A percentile compares a stretch with the other conserved stretches of the same genome.
phyloP scores from a whole-genome alignment of 805 yeast genomes.

The Candida vartiovaarae region DNA sequence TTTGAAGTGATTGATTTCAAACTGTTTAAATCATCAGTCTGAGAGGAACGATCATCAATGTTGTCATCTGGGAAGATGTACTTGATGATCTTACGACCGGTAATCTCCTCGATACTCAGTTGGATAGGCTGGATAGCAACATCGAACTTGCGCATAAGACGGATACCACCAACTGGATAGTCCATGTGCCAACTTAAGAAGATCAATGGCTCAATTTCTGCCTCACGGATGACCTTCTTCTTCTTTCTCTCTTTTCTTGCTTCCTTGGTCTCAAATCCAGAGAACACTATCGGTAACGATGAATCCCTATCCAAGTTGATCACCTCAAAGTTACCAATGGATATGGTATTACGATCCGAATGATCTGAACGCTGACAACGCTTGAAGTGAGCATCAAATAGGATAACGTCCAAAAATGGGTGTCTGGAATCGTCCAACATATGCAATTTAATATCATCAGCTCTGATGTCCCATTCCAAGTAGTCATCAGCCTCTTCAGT shows the following conservation, averaged over 20 bases:
- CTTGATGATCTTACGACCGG: constrained; percentile 53
- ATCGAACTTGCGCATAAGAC: constrained; percentile 62
- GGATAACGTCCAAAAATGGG: constrained; percentile 65
- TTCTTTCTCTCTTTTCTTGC: constrained; percentile 8
- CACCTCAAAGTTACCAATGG: constrained; percentile 58
- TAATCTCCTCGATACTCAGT: constrained; percentile 63
- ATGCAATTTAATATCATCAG: constrained; percentile 68
- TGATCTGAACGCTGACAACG: constrained; percentile 61
- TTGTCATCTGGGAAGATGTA: constrained; percentile 61
- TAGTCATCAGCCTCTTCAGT: constrained; percentile 27
- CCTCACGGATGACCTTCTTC: constrained; percentile 14
- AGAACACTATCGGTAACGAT: constrained; percentile 62
- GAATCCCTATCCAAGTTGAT: constrained; percentile 54
- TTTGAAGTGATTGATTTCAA: neutral
- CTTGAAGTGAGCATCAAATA: constrained; percentile 54
- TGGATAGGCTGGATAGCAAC: constrained; percentile 59
- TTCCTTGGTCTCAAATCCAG: constrained; percentile 33
- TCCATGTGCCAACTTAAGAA: constrained; percentile 68
- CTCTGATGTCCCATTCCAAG: constrained; percentile 54
- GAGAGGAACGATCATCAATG: constrained; percentile 12
- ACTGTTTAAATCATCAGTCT: constrained; percentile 1
- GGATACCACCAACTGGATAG: constrained; percentile 84
- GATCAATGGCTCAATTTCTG: constrained; percentile 29
- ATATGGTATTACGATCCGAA: constrained; percentile 54
- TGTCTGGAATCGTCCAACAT: constrained; percentile 50